Conservation (phyloP, 495 filamentous ascomycete genomes). For the Ascodesmis nigricans region DNA sequence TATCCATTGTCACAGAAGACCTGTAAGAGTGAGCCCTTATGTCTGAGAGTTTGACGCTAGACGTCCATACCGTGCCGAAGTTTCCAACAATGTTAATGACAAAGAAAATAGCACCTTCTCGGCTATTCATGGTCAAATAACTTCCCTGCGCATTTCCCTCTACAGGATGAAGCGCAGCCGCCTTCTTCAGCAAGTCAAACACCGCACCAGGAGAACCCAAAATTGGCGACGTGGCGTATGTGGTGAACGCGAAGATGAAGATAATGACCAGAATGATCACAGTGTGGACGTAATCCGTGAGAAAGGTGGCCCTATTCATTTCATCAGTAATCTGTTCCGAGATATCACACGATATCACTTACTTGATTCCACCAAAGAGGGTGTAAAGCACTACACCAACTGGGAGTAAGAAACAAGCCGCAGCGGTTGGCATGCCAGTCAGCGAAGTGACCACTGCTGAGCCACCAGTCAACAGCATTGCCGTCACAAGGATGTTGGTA, state of each 20-base stretch:
- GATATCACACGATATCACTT: constrained; percentile 22
- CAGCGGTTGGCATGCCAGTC: constrained; percentile 68
- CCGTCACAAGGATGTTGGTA: constrained; percentile 70
- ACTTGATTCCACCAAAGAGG: constrained; percentile 57
- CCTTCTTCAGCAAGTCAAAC: constrained; percentile 56
- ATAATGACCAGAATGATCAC: constrained; percentile 75
- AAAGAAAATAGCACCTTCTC: constrained; percentile 83
- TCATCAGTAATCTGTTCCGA: constrained; percentile 3
- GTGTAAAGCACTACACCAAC: constrained; percentile 68
- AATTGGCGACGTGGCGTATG: constrained; percentile 52
- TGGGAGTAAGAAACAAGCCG: constrained; percentile 77
- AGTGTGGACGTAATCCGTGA: constrained; percentile 71
- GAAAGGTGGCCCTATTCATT: constrained; percentile 25
- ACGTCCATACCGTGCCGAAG: constrained; percentile 63
- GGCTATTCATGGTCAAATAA: constrained; percentile 76
- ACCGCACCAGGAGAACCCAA: constrained; percentile 63
- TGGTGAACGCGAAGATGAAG: constrained; percentile 71
- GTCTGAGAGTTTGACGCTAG: too few relatives aligned
- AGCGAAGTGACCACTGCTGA: constrained; percentile 66
- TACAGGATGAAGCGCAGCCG: constrained; percentile 51
- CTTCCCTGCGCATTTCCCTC: constrained; percentile 65
- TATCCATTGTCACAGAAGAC: constrained; percentile 36
- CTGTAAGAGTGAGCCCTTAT: constrained; percentile 27
- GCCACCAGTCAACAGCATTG: constrained; percentile 83
- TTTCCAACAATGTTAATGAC: constrained; percentile 83